Evolutionary conservation across 2,329 filamentous ascomycete genomes (phyloP).

Genomic region (Penicillium sp.): DNA sequence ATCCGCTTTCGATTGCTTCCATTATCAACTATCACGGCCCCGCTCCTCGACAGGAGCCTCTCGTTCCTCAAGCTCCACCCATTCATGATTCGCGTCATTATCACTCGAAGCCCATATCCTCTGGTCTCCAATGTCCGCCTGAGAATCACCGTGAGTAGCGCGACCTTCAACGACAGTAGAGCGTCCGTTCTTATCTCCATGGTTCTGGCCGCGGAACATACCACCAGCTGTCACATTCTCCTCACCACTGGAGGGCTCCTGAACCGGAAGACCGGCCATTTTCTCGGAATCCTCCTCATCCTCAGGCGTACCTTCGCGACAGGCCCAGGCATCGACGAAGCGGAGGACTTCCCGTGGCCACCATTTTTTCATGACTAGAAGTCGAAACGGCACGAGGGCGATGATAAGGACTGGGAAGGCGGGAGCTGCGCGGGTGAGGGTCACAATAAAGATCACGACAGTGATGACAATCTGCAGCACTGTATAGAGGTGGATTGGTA

Average conservation of each 20-base stretch:
- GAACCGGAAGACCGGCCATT: not conserved
- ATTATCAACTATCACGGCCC: constrained; percentile 12
- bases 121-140: constrained; percentile 9
- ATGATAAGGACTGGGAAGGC: constrained; percentile 67
- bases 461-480: constrained; percentile 61
- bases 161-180: not conserved
- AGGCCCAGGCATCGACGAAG: constrained; percentile 54
- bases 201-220: constrained; percentile 5
- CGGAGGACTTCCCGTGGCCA: constrained; percentile 62
- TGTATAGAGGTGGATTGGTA: constrained; percentile 62
- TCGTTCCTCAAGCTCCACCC: constrained; percentile 27
- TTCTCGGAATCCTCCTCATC: constrained; percentile 43
- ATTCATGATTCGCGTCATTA: constrained; percentile 20
- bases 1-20: not conserved
- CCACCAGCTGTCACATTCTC: constrained; percentile 3
- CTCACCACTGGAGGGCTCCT: not conserved
- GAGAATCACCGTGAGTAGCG: not conserved
- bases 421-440: constrained; percentile 63
- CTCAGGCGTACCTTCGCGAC: constrained; percentile 57
- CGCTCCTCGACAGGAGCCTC: constrained; percentile 25
- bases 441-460: constrained; percentile 63
- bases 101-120: constrained; percentile 5
- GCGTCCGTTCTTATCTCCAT: not conserved
- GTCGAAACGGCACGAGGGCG: constrained; percentile 62
- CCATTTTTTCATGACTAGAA: constrained; percentile 61